A percentile compares a stretch with the other conserved stretches of the same genome.
phyloP scores from a whole-genome alignment of 192 early-diverging fungal genomes.

The Dissophora globulifera region DNA sequence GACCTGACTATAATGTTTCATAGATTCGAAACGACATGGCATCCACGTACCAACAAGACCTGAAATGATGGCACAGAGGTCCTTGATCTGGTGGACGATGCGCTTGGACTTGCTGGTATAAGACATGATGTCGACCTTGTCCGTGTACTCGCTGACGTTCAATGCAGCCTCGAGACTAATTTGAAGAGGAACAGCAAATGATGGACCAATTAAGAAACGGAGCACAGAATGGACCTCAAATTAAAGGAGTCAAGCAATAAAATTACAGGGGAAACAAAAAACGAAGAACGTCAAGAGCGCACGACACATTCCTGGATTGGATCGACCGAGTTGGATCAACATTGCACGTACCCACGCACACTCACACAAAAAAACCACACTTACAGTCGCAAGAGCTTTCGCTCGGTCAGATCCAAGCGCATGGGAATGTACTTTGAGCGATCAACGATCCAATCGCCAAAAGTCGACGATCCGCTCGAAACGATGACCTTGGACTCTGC shows the following conservation, averaged over 20 bases:
- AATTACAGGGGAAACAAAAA: neutral
- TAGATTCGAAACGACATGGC: no score
- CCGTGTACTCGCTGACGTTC: constrained; percentile 74
- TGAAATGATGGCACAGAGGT: constrained; percentile 94
- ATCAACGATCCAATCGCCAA: constrained; percentile 85
- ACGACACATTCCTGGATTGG: neutral
- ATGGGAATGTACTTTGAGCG: constrained; percentile 95
- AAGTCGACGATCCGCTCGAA: constrained; percentile 61
- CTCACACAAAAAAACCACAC: constrained; percentile 5
- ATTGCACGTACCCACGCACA: no score
- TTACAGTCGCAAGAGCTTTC: constrained; percentile 90
- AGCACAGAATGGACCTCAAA: constrained; percentile 1
- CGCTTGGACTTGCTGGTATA: constrained; percentile 88
- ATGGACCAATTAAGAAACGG: neutral
- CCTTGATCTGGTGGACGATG: constrained; percentile 94
- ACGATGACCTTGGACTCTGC: constrained; percentile 45
- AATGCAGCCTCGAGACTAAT: constrained; percentile 88
- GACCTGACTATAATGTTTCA: no score
- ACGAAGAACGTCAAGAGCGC: constrained; percentile 4
- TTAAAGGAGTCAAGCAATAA: no score
- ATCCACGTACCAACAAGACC: constrained; percentile 80
- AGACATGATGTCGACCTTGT: constrained; percentile 71
- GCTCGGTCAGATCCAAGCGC: constrained; percentile 88
- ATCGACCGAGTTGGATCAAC: constrained; percentile 2
- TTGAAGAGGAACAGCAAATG: neutral